Evolutionary conservation across 352 stramenopile genomes (phyloP).

Genomic region (Nothophytophthora sp.): DNA sequence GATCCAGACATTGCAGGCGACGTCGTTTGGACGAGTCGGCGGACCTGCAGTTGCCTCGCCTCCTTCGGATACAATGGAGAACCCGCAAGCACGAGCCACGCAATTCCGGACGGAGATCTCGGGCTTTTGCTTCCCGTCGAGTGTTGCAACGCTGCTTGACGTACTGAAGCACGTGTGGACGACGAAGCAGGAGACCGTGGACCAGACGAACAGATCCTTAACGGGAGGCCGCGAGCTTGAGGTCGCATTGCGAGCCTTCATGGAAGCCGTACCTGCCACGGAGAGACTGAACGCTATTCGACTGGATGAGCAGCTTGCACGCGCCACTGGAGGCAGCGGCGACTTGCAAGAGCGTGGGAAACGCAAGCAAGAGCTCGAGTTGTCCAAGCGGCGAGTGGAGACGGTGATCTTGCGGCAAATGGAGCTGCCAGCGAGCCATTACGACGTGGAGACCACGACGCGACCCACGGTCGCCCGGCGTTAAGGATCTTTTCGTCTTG

Average conservation of each 20-base stretch:
- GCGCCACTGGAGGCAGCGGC: neutral
- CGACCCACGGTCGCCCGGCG: slow-evolving; percentile 10
- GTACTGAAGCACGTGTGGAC: slow-evolving; percentile 41
- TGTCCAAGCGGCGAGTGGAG: slow-evolving; percentile 61
- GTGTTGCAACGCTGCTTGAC: slow-evolving; percentile 32
- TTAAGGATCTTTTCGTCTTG: too few relatives aligned
- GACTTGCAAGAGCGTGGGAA: slow-evolving; percentile 26
- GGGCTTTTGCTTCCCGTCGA: slow-evolving; percentile 58
- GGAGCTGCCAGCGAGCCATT: slow-evolving; percentile 25
- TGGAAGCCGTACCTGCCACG: slow-evolving; percentile 38
- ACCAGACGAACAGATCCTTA: neutral
- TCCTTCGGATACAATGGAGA: neutral
- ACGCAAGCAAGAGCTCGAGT: slow-evolving; percentile 57
- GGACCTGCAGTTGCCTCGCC: slow-evolving; percentile 7
- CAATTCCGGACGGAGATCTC: slow-evolving; percentile 49
- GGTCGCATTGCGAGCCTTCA: slow-evolving; percentile 34
- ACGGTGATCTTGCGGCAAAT: slow-evolving; percentile 24
- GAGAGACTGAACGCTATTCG: slow-evolving; percentile 69
- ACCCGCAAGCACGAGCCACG: slow-evolving; percentile 13
- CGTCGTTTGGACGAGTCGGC: slow-evolving; percentile 30
- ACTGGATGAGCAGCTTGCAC: slow-evolving; percentile 26
- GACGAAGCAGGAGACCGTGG: slow-evolving; percentile 3
- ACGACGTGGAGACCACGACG: slow-evolving; percentile 26
- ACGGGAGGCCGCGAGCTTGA: neutral
- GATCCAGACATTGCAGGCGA: slow-evolving; percentile 56